Percentiles rank a stretch among this genome's conserved stretches.
Evolutionary conservation across 1,284 basidiomycete species (phyloP).

Genomic region (Taiwanofungus camphoratus): DNA sequence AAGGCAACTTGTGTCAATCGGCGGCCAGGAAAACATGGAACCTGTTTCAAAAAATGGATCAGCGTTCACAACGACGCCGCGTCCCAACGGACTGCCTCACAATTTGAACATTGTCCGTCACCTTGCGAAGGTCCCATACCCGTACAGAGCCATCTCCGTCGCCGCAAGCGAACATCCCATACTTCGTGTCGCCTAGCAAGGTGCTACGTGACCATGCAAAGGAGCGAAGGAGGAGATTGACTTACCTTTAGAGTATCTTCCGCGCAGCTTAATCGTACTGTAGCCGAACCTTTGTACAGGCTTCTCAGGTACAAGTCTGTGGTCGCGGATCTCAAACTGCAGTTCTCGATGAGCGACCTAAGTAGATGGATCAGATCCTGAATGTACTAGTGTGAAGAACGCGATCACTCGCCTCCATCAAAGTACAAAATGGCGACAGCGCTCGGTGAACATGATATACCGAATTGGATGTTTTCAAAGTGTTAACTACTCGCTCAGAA

Average conservation of each 20-base stretch:
- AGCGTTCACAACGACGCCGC: too few relatives aligned
- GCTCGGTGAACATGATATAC: conserved; percentile 39
- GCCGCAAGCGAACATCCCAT: conserved; percentile 38
- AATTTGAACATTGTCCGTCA: conserved; percentile 21
- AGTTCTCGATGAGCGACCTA: conserved; percentile 46
- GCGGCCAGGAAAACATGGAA: conserved; percentile 30
- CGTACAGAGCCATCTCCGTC: conserved; percentile 37
- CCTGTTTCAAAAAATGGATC: too few relatives aligned
- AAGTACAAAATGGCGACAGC: conserved; percentile 32
- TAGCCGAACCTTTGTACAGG: conserved; percentile 43
- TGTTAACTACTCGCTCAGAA: conserved; percentile 35
- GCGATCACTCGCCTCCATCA: conserved; percentile 36
- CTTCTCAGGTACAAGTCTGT: conserved; percentile 30
- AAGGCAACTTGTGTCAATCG: conserved; percentile 35
- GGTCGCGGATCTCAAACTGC: conserved; percentile 48
- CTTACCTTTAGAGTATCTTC: conserved; percentile 40
- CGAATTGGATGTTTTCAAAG: conserved; percentile 37
- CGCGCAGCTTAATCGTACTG: conserved; percentile 30
- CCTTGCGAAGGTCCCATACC: conserved; percentile 44
- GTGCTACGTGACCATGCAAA: not conserved
- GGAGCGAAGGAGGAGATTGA: not conserved
- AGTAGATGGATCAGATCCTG: not conserved
- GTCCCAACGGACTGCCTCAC: too few relatives aligned
- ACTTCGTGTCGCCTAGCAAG: conserved; percentile 25
- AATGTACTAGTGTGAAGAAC: not conserved